Percentiles rank a stretch among this genome's conserved stretches.
Evolutionary conservation across 2,329 filamentous ascomycete species (phyloP).

Genomic region (Leptoxyphium fumago): DNA sequence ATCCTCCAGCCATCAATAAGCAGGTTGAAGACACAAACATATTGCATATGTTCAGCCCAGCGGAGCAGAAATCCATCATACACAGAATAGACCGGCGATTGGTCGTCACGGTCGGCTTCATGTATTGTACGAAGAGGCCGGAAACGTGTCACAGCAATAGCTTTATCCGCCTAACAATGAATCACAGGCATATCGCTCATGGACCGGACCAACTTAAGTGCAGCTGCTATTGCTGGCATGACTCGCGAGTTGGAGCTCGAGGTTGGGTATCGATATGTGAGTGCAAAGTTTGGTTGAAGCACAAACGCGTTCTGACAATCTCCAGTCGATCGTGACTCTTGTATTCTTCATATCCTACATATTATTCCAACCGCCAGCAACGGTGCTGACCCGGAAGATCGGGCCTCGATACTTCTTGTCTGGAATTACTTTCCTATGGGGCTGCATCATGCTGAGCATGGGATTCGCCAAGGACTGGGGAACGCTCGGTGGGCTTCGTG

Average conservation of each 20-base stretch:
- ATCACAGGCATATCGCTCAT: conserved; percentile 48
- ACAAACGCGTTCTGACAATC: too few species aligned
- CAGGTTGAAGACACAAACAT: background rate
- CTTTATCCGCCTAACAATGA: conserved; percentile 35
- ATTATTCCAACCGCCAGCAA: conserved; percentile 54
- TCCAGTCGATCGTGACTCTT: conserved; percentile 47
- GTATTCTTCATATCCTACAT: conserved; percentile 61
- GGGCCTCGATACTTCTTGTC: conserved; percentile 26
- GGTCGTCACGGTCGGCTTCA: conserved; percentile 26
- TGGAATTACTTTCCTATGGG: conserved; percentile 36
- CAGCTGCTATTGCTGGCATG: conserved; percentile 55
- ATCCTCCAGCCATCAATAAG: background rate
- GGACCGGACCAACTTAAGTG: conserved; percentile 65
- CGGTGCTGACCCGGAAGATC: conserved; percentile 48
- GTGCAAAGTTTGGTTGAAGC: background rate
- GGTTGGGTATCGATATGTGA: background rate
- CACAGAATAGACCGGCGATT: conserved; percentile 46
- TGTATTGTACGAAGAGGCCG: conserved; percentile 4
- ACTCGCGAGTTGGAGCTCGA: conserved; percentile 18
- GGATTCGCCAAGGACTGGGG: conserved; percentile 41
- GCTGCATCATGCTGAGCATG: conserved; percentile 45
- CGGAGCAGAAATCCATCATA: conserved; percentile 36
- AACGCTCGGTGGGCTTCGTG: conserved; percentile 37
- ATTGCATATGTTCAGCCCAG: background rate
- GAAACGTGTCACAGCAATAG: conserved; percentile 20